Conservation (phyloP, 176 grass and related monocot genomes). For the Microstegium vimineum region DNA sequence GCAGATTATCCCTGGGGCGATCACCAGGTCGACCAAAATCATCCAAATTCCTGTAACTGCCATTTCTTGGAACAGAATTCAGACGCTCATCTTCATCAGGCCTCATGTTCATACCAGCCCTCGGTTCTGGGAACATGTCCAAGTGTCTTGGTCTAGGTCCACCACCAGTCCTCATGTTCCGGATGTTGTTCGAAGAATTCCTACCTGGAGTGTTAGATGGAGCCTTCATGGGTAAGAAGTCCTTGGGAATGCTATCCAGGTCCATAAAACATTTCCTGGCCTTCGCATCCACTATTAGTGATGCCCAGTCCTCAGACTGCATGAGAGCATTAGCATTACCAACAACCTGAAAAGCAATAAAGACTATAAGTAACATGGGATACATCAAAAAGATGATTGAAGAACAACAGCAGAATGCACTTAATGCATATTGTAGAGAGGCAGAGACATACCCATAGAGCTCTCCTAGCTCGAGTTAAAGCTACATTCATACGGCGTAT, state of each 20-base stretch:
- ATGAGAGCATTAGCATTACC: constrained; percentile 97
- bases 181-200: constrained; percentile 54
- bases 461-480: constrained; percentile 91
- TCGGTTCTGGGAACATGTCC: constrained; percentile 65
- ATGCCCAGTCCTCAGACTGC: constrained; percentile 93
- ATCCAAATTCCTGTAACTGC: constrained; percentile 80
- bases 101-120: constrained; percentile 37
- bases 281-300: constrained; percentile 84
- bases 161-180: constrained; percentile 64
- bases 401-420: background rate
- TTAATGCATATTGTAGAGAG: background rate
- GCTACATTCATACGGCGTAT: constrained; percentile 99
- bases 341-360: constrained; percentile 60
- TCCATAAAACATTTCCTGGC: constrained; percentile 85
- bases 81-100: constrained; percentile 61
- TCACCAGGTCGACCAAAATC: constrained; percentile 55
- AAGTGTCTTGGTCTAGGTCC: constrained; percentile 51
- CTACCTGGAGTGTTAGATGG: constrained; percentile 52
- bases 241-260: constrained; percentile 87
- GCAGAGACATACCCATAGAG: constrained; percentile 66
- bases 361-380: constrained; percentile 15
- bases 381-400: background rate
- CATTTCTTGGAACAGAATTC: constrained; percentile 60
- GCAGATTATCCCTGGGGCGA: constrained; percentile 49
- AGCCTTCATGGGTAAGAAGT: constrained; percentile 55